phyloP scores from a whole-genome alignment of 208 protist species.

The Porcisia deanei region DNA sequence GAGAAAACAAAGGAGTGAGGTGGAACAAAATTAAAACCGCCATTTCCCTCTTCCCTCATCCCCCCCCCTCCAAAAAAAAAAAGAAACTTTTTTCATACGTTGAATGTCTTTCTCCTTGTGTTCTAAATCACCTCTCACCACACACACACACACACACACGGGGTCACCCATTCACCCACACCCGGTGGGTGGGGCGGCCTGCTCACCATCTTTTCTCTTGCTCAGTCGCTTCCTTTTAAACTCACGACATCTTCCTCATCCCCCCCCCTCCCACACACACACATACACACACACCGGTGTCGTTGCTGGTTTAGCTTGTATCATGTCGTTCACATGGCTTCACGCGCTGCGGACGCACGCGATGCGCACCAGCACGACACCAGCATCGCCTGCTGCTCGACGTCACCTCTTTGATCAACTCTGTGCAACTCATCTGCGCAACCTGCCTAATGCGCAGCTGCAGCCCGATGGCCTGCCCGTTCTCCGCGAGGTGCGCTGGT shows the following conservation, averaged over 20 bases:
- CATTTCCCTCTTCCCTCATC: neutral
- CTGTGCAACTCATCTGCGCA: constrained; percentile 37
- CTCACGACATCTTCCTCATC: neutral
- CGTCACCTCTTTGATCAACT: constrained; percentile 39
- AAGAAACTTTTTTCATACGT: neutral
- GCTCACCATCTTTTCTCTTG: neutral
- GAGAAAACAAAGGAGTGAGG: no score
- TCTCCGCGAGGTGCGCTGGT: constrained; percentile 56
- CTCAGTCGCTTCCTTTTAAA: neutral
- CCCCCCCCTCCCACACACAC: neutral
- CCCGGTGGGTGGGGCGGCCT: neutral
- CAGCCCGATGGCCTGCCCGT: constrained; percentile 30
- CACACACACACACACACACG: constrained; percentile 4
- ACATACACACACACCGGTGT: no score
- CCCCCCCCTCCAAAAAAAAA: neutral
- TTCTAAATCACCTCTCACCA: neutral
- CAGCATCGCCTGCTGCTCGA: constrained; percentile 14
- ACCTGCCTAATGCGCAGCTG: constrained; percentile 25
- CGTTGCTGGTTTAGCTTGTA: neutral
- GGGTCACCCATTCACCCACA: no score
- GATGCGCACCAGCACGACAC: constrained; percentile 6
- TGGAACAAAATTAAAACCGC: no score
- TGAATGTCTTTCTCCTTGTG: no score
- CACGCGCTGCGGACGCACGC: constrained; percentile 31
- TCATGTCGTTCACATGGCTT: constrained; percentile 33